Percentiles rank a stretch among this genome's conserved stretches.
phyloP scores from a whole-genome alignment of 352 stramenopile species.

The Phytophthora capsici region DNA sequence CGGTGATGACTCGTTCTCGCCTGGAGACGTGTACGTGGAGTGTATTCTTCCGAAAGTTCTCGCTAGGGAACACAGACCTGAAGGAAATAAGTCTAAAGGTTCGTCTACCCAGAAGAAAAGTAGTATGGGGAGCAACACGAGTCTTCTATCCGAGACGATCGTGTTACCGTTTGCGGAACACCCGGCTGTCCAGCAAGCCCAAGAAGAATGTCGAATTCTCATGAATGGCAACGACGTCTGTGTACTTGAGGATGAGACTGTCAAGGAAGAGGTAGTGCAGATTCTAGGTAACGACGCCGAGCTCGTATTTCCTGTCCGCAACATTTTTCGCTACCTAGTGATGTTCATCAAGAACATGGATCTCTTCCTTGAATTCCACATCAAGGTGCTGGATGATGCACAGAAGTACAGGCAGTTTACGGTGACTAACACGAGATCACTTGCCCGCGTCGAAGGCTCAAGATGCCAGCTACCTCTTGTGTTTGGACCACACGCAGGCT shows the following conservation, averaged over 20 bases:
- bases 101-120: conserved; percentile 19
- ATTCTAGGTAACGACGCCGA: conserved; percentile 70
- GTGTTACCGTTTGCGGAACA: conserved; percentile 60
- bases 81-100: conserved; percentile 20
- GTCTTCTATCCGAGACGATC: conserved; percentile 27
- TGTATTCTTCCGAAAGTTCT: conserved; percentile 56
- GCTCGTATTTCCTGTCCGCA: conserved; percentile 69
- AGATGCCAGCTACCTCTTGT: conserved; percentile 70
- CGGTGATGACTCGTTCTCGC: conserved; percentile 57
- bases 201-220: conserved; percentile 67
- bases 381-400: conserved; percentile 74
- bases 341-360: conserved; percentile 86
- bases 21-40: conserved; percentile 64
- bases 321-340: conserved; percentile 83
- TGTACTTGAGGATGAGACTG: conserved; percentile 74
- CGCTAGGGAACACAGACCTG: conserved; percentile 20
- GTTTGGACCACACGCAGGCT: conserved; percentile 49
- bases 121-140: conserved; percentile 22
- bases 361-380: conserved; percentile 72
- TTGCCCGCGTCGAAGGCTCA: conserved; percentile 62
- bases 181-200: conserved; percentile 52
- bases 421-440: conserved; percentile 73
- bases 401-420: conserved; percentile 68
- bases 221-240: conserved; percentile 73
- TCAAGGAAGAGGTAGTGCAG: conserved; percentile 84